Evolutionary conservation across 768 basidiomycete genomes (phyloP).

Genomic region (Amylocystis lapponica): DNA sequence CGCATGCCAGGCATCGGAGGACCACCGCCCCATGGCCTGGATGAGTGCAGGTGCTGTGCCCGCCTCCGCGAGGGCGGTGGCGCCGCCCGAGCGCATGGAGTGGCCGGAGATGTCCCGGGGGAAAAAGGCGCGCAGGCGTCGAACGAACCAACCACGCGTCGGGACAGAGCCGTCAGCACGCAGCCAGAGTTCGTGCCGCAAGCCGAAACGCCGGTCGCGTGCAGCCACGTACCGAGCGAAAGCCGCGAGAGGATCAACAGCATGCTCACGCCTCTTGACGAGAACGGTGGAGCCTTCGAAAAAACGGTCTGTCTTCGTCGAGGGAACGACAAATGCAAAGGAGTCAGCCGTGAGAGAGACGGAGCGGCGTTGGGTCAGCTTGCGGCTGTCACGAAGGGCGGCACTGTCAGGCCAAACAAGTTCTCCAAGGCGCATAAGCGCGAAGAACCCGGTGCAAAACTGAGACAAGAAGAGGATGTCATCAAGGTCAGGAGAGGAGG

Average conservation of each 20-base stretch:
- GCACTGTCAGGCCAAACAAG: slow-evolving; percentile 18
- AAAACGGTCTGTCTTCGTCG: slow-evolving; percentile 33
- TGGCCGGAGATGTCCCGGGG: slow-evolving; percentile 25
- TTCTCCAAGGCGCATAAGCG: slow-evolving; percentile 24
- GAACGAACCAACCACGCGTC: slow-evolving; percentile 29
- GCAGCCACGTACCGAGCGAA: slow-evolving; percentile 16
- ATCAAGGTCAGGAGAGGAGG: slow-evolving; percentile 10
- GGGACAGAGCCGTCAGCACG: slow-evolving; percentile 25
- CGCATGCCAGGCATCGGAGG: slow-evolving; percentile 25
- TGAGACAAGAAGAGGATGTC: slow-evolving; percentile 19
- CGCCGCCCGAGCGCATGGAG: slow-evolving; percentile 36
- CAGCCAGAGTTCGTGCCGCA: slow-evolving; percentile 31
- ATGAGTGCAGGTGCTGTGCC: slow-evolving; percentile 28
- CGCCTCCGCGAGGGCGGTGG: slow-evolving; percentile 30
- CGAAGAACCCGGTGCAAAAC: slow-evolving; percentile 19
- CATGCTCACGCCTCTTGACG: neutral
- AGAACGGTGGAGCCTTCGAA: slow-evolving; percentile 17
- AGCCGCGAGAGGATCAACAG: neutral
- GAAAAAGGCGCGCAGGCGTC: slow-evolving; percentile 22
- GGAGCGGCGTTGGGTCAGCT: slow-evolving; percentile 12
- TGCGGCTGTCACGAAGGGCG: slow-evolving; percentile 9
- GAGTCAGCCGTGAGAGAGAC: neutral
- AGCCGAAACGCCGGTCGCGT: slow-evolving; percentile 21
- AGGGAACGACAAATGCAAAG: slow-evolving; percentile 24
- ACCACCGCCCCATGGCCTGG: slow-evolving; percentile 35